phyloP scores from a whole-genome alignment of 768 basidiomycete genomes.

The Tricholoma flavovirens region DNA sequence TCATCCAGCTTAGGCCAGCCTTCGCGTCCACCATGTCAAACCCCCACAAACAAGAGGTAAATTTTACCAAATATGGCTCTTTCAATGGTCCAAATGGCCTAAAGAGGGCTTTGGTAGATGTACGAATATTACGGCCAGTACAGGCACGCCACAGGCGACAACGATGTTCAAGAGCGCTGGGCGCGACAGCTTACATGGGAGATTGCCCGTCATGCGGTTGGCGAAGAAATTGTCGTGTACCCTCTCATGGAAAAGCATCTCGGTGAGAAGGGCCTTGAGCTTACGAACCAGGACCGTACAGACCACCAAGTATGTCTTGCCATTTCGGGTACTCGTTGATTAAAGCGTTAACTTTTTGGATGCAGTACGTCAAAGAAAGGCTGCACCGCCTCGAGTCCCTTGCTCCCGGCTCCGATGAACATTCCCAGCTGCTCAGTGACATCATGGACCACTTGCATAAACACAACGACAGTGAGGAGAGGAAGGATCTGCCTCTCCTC shows the following conservation, averaged over 20 bases:
- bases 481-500: conserved; percentile 49
- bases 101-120: conserved; percentile 32
- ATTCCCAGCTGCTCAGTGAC: conserved; percentile 34
- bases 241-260: conserved; percentile 56
- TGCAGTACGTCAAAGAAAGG: conserved; percentile 14
- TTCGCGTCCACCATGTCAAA: too few species aligned
- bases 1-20: too few species aligned
- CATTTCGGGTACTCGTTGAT: too few species aligned
- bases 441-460: conserved; percentile 44
- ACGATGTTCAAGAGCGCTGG: conserved; percentile 48
- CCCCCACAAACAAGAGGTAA: conserved; percentile 30
- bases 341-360: too few species aligned
- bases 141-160: conserved; percentile 32
- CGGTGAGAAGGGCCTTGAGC: conserved; percentile 41
- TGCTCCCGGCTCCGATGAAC: conserved; percentile 36
- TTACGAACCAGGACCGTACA: conserved; percentile 48
- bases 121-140: conserved; percentile 52
- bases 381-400: conserved; percentile 37
- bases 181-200: conserved; percentile 54
- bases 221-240: conserved; percentile 60
- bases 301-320: conserved; percentile 45
- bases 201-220: conserved; percentile 54
- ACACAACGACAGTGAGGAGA: conserved; percentile 56
- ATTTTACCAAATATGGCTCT: not conserved
- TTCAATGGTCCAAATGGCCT: not conserved